Evolutionary conservation across 2,329 filamentous ascomycete species (phyloP).

Genomic region (Ciborinia camelliae): DNA sequence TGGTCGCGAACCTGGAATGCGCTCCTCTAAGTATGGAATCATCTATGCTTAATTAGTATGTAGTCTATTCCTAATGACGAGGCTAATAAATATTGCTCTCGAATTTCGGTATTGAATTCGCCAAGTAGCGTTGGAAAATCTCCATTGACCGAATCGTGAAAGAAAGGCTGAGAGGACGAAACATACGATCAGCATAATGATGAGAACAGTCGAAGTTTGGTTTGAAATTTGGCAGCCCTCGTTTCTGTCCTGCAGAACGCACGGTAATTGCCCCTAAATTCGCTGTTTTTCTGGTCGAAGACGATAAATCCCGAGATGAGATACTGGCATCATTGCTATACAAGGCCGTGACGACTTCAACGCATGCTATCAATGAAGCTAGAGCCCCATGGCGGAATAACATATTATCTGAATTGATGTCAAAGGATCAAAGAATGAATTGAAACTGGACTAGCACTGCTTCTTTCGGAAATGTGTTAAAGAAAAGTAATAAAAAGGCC

Average conservation of each 20-base stretch:
- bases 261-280: constrained; percentile 16
- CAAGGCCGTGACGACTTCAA: background rate
- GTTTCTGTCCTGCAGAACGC: constrained; percentile 11
- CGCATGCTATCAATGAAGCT: background rate
- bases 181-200: constrained; percentile 26
- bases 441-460: background rate
- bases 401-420: background rate
- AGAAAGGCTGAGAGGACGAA: background rate
- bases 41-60: background rate
- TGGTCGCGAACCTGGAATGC: constrained; percentile 22
- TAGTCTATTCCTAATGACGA: background rate
- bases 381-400: background rate
- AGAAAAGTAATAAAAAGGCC: background rate
- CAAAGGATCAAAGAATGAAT: background rate
- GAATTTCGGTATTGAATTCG: too few species aligned
- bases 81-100: background rate
- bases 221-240: constrained; percentile 9
- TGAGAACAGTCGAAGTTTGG: constrained; percentile 22
- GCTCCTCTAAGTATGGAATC: constrained; percentile 18
- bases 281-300: background rate
- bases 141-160: background rate
- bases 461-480: too few species aligned
- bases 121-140: too few species aligned
- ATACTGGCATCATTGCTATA: background rate
- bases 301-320: background rate